Evolutionary conservation across 768 basidiomycete genomes (phyloP), one percentile per base, ranked within the genome.

Genomic region (Russula sp.): DNA sequence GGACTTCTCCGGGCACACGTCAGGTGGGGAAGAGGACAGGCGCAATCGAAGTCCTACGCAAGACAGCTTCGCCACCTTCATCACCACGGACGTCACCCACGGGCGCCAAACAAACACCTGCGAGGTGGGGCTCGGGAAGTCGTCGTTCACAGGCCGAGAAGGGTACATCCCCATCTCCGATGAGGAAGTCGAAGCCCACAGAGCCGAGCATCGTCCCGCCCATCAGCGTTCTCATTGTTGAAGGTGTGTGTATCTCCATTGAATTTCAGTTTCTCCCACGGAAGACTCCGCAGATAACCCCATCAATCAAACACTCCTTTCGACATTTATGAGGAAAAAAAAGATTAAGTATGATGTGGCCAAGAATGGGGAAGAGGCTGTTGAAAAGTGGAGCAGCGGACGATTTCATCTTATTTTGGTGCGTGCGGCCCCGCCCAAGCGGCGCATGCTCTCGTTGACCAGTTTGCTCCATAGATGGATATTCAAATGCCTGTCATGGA

Each of bases 401-500:
- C 86, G 81, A 57, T 99, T 97, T 76, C 96, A 99, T 78, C 81
- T 99, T 56, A 98, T 99, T 60, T 76, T 99, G 76, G 96, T 97
- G 67, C 69, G 91, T 79, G 13, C 20, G 28, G 44, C 22, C 54
- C 28, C 40, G 61, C 62, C n/a, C 38, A 26, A 44, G 36, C 24
- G 44, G 22, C 26, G 40, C 44, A 28, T 18, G 14, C 44, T 61
- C 40, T 38, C 65, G 61, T 26, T 62, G 73, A 42, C 74, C 55
- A 40, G n/a, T 30, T 5, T 30, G 38, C 32, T 64, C 40, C 46
- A 9, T 69, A 98, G 96, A 99, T 99, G 97, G 97, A 99, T 78
- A 98, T 99, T 59, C 96, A 98, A 76, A 94, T 99, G 85, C 97
- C 97, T 10, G 88, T 98, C 69, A 98, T 97, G 91, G 93, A 96